Percentiles rank a stretch among this genome's conserved stretches.
Evolutionary conservation across 257 asterid genomes (phyloP).

Genomic region (Marsdenia floribunda): DNA sequence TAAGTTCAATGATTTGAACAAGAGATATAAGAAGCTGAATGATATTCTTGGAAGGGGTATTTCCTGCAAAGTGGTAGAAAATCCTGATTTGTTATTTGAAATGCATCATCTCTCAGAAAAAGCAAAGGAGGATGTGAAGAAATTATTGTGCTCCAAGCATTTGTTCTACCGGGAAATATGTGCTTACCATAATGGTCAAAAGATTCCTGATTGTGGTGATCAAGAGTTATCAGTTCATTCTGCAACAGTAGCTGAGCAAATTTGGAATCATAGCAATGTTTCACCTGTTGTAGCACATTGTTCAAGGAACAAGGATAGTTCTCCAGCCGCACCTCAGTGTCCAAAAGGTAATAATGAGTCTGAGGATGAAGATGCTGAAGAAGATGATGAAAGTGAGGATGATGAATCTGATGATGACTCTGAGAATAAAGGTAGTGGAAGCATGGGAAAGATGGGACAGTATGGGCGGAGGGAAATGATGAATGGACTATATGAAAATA

Average conservation of each 20-base stretch:
- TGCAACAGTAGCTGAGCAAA: conserved; percentile 11
- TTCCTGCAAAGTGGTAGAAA: conserved; percentile 50
- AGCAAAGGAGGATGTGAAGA: conserved; percentile 46
- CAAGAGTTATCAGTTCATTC: conserved; percentile 20
- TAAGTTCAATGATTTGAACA: conserved; percentile 51
- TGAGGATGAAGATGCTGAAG: conserved; percentile 28
- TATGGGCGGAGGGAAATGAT: conserved; percentile 10
- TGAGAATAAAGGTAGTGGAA: conserved; percentile 14
- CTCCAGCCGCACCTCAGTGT: conserved; percentile 17
- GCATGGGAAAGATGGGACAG: conserved; percentile 9
- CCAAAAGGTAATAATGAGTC: conserved; percentile 17
- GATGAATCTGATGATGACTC: conserved; percentile 25
- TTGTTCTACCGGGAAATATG: conserved; percentile 57
- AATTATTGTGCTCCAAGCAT: conserved; percentile 51
- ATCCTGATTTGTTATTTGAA: conserved; percentile 38
- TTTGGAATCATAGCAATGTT: conserved; percentile 3
- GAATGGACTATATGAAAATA: conserved; percentile 12
- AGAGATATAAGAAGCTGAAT: conserved; percentile 53
- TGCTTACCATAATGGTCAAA: conserved; percentile 54
- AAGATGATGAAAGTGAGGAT: conserved; percentile 25
- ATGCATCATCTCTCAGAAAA: conserved; percentile 43
- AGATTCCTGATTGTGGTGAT: conserved; percentile 34
- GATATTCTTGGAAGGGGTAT: conserved; percentile 55
- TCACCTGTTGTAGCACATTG: conserved; percentile 8
- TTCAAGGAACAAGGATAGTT: conserved; percentile 12